A percentile compares a stretch with the other conserved stretches of the same genome.
Evolutionary conservation across 768 basidiomycete species (phyloP).

Genomic region (Tylopilus cervinicoccineus): DNA sequence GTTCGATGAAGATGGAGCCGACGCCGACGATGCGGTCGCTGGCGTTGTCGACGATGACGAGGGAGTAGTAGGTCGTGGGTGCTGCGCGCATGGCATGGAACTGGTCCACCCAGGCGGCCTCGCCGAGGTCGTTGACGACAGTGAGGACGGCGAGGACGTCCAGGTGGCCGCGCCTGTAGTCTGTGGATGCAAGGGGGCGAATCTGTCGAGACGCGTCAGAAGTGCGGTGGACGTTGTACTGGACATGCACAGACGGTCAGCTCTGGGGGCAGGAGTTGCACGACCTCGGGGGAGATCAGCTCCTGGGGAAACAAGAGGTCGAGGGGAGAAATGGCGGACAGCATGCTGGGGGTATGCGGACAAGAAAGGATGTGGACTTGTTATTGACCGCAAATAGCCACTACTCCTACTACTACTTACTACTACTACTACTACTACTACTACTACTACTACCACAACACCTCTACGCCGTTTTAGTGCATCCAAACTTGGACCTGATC

Average conservation of each 20-base stretch:
- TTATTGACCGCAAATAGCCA: no score
- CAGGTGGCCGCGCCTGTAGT: constrained; percentile 81
- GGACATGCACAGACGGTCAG: constrained; percentile 15
- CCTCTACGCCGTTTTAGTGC: not conserved
- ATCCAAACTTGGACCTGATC: constrained; percentile 21
- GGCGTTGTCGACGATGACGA: constrained; percentile 76
- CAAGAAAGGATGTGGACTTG: no score
- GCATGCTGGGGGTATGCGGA: not conserved
- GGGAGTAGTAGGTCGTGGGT: constrained; percentile 69
- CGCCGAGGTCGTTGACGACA: constrained; percentile 61
- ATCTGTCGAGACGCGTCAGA: constrained; percentile 48
- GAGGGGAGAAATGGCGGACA: constrained; percentile 47
- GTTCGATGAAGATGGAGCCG: constrained; percentile 85
- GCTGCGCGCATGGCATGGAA: constrained; percentile 57
- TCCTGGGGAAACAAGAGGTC: constrained; percentile 75
- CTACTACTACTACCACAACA: no score
- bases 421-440: no score
- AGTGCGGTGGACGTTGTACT: not conserved
- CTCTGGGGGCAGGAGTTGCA: constrained; percentile 52
- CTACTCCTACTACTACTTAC: not conserved
- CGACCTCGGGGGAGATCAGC: constrained; percentile 66
- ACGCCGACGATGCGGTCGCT: constrained; percentile 80
- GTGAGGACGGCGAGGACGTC: constrained; percentile 74
- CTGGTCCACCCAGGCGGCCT: constrained; percentile 64
- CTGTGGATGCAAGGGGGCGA: constrained; percentile 83